A percentile compares a stretch with the other conserved stretches of the same genome.
Evolutionary conservation across 2,329 filamentous ascomycete species (phyloP).

Genomic region (Fusarium guadeloupense): DNA sequence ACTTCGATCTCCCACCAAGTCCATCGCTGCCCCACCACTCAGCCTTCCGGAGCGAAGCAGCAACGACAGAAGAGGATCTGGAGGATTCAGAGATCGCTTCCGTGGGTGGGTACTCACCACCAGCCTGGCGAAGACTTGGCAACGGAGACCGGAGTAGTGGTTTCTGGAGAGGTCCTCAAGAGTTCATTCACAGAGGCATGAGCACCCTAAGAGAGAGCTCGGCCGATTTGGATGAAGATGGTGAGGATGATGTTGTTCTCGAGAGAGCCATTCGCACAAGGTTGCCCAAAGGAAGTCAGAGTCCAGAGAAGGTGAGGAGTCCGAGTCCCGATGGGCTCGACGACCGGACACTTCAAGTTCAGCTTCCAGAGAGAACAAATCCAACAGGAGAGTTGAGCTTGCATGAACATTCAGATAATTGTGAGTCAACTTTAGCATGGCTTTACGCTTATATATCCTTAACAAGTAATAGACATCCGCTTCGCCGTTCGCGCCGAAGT

Average conservation of each 20-base stretch:
- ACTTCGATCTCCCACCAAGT: slow-evolving; percentile 62
- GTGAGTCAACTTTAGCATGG: slow-evolving; percentile 50
- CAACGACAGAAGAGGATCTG: slow-evolving; percentile 49
- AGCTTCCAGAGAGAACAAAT: slow-evolving; percentile 40
- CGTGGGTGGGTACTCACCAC: slow-evolving; percentile 67
- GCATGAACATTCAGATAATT: slow-evolving; percentile 57
- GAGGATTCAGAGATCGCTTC: slow-evolving; percentile 60
- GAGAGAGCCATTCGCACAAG: slow-evolving; percentile 64
- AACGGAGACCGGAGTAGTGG: slow-evolving; percentile 67
- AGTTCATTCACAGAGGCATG: slow-evolving; percentile 55
- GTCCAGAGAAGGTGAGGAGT: slow-evolving; percentile 61
- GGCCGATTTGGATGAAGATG: slow-evolving; percentile 42
- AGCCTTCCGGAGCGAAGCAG: slow-evolving; percentile 48
- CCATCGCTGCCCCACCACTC: slow-evolving; percentile 48
- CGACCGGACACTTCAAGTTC: slow-evolving; percentile 52
- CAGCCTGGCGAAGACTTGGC: slow-evolving; percentile 68
- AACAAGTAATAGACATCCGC: slow-evolving; percentile 73
- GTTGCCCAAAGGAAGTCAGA: slow-evolving; percentile 64
- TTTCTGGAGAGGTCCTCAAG: slow-evolving; percentile 67
- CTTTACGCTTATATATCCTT: not conserved
- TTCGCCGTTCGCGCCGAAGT: slow-evolving; percentile 89
- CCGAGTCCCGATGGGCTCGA: slow-evolving; percentile 58
- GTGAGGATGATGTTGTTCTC: slow-evolving; percentile 55
- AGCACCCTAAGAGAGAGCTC: slow-evolving; percentile 39
- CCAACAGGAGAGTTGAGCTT: slow-evolving; percentile 35